Base-by-base conservation (phyloP, 192 early-diverging fungal species). In the Powellomyces hirtus region DNA sequence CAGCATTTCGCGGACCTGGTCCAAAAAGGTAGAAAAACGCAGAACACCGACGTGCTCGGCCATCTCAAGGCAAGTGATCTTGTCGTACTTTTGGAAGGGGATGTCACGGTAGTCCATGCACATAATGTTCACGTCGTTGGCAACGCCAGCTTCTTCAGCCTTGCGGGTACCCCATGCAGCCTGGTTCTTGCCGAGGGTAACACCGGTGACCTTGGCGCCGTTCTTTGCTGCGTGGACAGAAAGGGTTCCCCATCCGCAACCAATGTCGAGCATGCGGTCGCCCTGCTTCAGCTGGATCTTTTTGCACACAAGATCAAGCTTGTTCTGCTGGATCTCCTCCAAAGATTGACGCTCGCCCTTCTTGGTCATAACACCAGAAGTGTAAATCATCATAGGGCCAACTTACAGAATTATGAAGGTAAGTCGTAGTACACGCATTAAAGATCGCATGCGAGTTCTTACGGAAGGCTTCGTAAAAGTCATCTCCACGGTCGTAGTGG, bases 91-190 rank as follows among this genome's bases (percentile, higher is more conserved):
- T 65, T 91, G 82, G 69, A 81, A 79, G 37, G 97, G 93, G 65
- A 96, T 96, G 75, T 98, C 96, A 81, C 96, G 92, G 89, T 98
- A 98, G 78, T 98, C 96, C 89, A 92, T 92, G 86, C 91, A 93
- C 68, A 90, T 73, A 62, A 98, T 85, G 45, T 85, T 77, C 46
- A 92, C 95, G 57, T 84, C 80, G 61, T 89, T 82, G 37, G 74
- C 84, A 60, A 97, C 92, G 61, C 92, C 93, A 75, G 86, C 89
- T 38, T 89, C 87, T 45, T 82, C 82, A 55, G 94, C 91, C 58
- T 92, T 90, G 67, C 81, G 83, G 71, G 89, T 93, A 70, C 92
- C 93, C 77, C 90, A 97, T 10, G 84, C 89, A 31, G 90, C 90
- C 80, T 98, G 96, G 84, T 96, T 97, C 63, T 87, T 79, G 60